Conservation (phyloP, 1,284 basidiomycete species). For the Pholiota adiposa region DNA sequence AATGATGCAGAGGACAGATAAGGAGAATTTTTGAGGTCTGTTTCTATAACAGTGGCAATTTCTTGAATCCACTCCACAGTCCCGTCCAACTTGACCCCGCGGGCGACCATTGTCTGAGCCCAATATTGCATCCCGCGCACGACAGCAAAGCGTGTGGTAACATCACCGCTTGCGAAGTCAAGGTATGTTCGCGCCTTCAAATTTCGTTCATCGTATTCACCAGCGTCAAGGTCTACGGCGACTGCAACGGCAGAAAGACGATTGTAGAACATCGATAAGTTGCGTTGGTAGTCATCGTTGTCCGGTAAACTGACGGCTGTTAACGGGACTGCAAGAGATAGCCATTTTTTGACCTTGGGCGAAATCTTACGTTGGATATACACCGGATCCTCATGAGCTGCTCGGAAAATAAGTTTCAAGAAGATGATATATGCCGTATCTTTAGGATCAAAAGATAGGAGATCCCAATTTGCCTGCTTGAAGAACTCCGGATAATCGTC, state of each 20-base stretch:
- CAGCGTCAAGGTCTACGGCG: slow-evolving; percentile 71
- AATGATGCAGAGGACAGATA: neutral
- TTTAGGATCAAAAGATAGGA: slow-evolving; percentile 50
- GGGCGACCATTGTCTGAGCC: slow-evolving; percentile 68
- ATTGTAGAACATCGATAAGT: slow-evolving; percentile 83
- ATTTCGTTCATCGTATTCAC: slow-evolving; percentile 58
- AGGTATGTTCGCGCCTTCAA: slow-evolving; percentile 70
- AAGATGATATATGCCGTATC: slow-evolving; percentile 85
- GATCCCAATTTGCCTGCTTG: slow-evolving; percentile 57
- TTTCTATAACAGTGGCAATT: slow-evolving; percentile 60
- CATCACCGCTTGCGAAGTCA: slow-evolving; percentile 70
- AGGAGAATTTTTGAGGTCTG: slow-evolving; percentile 54
- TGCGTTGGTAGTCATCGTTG: slow-evolving; percentile 47
- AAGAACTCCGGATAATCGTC: slow-evolving; percentile 85
- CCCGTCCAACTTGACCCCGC: slow-evolving; percentile 55
- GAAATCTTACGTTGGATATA: slow-evolving; percentile 40
- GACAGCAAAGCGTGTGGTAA: slow-evolving; percentile 71
- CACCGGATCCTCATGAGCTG: slow-evolving; percentile 42
- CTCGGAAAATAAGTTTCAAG: slow-evolving; percentile 75
- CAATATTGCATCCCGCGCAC: slow-evolving; percentile 84
- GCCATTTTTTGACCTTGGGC: slow-evolving; percentile 69
- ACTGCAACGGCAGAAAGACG: slow-evolving; percentile 81
- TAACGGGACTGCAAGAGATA: slow-evolving; percentile 82
- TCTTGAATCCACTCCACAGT: slow-evolving; percentile 73
- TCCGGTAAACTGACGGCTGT: slow-evolving; percentile 70